Evolutionary conservation across 352 stramenopile species (phyloP).

Genomic region (Pythium apleroticum): DNA sequence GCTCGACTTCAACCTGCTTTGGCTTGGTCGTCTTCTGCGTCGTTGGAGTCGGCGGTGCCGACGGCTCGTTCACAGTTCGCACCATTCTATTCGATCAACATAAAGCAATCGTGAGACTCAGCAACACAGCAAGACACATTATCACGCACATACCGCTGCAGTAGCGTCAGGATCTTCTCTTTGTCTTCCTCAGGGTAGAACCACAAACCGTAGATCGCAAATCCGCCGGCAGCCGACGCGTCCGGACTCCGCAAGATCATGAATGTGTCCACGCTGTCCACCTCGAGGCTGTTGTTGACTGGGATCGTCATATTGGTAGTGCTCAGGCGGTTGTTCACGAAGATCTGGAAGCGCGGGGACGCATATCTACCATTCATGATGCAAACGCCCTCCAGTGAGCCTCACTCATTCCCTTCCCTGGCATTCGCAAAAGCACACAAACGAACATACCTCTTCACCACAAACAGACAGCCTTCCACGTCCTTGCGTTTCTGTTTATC

Average conservation of each 20-base stretch:
- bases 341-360: conserved; percentile 81
- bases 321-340: conserved; percentile 89
- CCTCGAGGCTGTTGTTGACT: conserved; percentile 66
- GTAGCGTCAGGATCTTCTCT: conserved; percentile 71
- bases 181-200: conserved; percentile 88
- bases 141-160: conserved; percentile 50
- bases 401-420: background rate
- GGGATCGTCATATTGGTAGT: conserved; percentile 85
- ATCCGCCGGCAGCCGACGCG: conserved; percentile 33
- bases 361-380: conserved; percentile 43
- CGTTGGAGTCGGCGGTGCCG: conserved; percentile 21
- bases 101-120: background rate
- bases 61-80: conserved; percentile 48
- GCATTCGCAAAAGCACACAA: background rate
- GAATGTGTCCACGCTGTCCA: conserved; percentile 85
- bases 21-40: conserved; percentile 15
- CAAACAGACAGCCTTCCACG: conserved; percentile 82
- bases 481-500: conserved; percentile 78
- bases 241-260: conserved; percentile 77
- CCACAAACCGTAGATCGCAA: conserved; percentile 86
- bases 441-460: conserved; percentile 68
- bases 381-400: background rate
- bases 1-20: conserved; percentile 18
- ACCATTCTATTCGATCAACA: conserved; percentile 43
- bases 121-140: background rate